Base-by-base conservation (phyloP, 805 yeast genomes). In the Candida sphagnicola region DNA sequence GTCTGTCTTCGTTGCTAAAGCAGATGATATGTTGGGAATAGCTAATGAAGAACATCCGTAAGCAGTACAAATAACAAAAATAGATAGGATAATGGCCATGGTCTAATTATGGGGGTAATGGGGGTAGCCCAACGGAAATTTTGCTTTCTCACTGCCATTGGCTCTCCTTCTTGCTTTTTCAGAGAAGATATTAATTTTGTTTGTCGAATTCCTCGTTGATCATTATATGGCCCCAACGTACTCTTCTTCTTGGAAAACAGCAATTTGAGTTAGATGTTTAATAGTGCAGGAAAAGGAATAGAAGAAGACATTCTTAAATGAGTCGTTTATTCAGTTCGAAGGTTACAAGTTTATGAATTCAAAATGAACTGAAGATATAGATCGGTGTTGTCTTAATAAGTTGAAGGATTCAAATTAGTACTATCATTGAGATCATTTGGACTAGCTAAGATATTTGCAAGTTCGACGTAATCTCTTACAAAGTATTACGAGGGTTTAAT, bases 221-320 rank as follows among this genome's bases (percentile, higher is more conserved):
- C 96, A 4, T 95, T 86, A 38, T n/a, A 75, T 74, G 0, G 96
- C 89, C 66, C 89, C 96, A 59, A 89, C 47, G 5, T 89, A 84
- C 58, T 86, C 89, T 57, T 89, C 96, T 67, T 89, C 96, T 6
- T 96, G 96, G 71, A 89, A 89, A 25, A 88, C 82, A 12, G 91
- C 85, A 45, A 75, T 74, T 43, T 70, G 74, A 18, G 75, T 70
- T 8, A 67, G 67, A 3, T 71, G 69, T 18, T 49, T 35, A 50
- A 65, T 51, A 28, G 79, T 62, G 78, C 86, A 0, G 78, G 74
- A 18, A 65, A 53, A 4, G 85, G 80, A 1, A 76, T 66, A 3
- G 63, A 67, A n/a, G 72, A 59, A 4, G 77, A 66, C 12, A 85
- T 50, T 41, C 93, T 93, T 57, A 72, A 63, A 11, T 77, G n/a